These are phyloP conservation scores for Phoma sp. DNA, from an alignment of 2,329 filamentous ascomycete species.

Conservation along the genomic window DNA sequence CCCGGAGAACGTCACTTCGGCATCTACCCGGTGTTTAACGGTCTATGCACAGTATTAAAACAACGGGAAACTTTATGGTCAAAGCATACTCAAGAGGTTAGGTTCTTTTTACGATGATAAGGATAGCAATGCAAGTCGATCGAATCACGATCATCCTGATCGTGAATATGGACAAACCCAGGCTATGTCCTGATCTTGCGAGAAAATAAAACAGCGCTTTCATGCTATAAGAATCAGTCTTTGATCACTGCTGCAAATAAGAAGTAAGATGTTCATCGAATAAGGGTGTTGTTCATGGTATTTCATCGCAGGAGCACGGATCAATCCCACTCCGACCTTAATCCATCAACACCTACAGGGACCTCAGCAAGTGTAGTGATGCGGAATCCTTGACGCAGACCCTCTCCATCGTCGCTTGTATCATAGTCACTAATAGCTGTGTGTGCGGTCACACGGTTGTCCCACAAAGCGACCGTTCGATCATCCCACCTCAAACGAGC, in stretches of 20 bases:
- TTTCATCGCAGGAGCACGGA: too few species aligned
- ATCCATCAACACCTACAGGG: conserved; percentile 24
- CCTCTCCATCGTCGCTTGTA: conserved; percentile 29
- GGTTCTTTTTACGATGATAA: too few species aligned
- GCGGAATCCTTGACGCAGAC: conserved; percentile 32
- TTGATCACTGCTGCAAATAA: too few species aligned
- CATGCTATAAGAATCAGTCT: too few species aligned
- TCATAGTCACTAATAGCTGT: conserved; percentile 74
- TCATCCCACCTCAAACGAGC: conserved; percentile 75
- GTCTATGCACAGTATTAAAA: too few species aligned
- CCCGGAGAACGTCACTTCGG: conserved; percentile 13
- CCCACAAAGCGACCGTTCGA: conserved; percentile 80
- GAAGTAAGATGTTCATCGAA: not conserved
- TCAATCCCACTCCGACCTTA: conserved; percentile 29
- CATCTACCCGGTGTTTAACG: not conserved
- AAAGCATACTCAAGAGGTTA: too few species aligned
- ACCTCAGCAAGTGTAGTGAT: conserved; percentile 33
- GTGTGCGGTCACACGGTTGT: conserved; percentile 78
- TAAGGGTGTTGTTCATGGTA: not conserved
- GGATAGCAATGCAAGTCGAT: too few species aligned
- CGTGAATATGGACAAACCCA: too few species aligned
- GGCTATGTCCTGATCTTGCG: too few species aligned
- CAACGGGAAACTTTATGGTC: too few species aligned
- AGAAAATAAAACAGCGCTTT: too few species aligned
- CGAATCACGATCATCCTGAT: too few species aligned